These are phyloP conservation scores for Neobulgaria alba DNA, from an alignment of 2,329 filamentous ascomycete genomes.

Conservation along the genomic window DNA sequence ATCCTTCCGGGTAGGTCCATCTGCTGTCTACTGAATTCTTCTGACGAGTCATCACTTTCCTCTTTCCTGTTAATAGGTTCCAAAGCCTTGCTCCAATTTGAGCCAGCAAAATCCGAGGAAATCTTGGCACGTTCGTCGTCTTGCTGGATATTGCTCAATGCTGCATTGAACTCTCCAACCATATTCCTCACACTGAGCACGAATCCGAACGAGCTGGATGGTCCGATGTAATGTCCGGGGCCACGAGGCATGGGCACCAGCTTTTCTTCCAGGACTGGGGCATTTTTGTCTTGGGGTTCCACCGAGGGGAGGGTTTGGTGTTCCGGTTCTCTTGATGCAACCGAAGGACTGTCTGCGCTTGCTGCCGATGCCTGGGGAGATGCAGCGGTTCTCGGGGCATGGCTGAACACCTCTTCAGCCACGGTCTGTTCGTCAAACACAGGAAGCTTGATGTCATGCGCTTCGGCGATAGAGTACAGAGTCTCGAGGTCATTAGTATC, in stretches of 20 bases:
- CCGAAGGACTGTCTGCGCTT: conserved; percentile 12
- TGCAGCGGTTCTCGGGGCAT: conserved; percentile 10
- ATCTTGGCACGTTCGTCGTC: conserved; percentile 22
- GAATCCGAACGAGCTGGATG: conserved; percentile 27
- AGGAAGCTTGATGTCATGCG: conserved; percentile 32
- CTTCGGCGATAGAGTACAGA: conserved; percentile 32
- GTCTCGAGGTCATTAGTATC: conserved; percentile 32
- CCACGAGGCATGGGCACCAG: conserved; percentile 23
- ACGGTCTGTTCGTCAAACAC: conserved; percentile 21
- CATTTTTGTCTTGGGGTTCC: conserved; percentile 4
- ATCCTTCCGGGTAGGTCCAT: conserved; percentile 1
- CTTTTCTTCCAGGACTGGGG: conserved; percentile 20
- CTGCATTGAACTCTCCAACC: conserved; percentile 25
- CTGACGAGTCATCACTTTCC: conserved; percentile 21
- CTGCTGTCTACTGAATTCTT: conserved; percentile 6
- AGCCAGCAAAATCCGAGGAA: conserved; percentile 22
- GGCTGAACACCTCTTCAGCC: conserved; percentile 21
- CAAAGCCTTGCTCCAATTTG: conserved; percentile 25
- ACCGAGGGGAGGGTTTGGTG: neutral
- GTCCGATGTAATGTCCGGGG: conserved; percentile 26
- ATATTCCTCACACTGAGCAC: conserved; percentile 24
- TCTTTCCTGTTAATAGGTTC: conserved; percentile 22
- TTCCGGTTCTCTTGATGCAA: conserved; percentile 12
- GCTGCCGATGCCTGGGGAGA: conserved; percentile 14
- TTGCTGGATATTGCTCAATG: conserved; percentile 15